Conservation (phyloP, 2,329 filamentous ascomycete species). For the Xylogone sp. region DNA sequence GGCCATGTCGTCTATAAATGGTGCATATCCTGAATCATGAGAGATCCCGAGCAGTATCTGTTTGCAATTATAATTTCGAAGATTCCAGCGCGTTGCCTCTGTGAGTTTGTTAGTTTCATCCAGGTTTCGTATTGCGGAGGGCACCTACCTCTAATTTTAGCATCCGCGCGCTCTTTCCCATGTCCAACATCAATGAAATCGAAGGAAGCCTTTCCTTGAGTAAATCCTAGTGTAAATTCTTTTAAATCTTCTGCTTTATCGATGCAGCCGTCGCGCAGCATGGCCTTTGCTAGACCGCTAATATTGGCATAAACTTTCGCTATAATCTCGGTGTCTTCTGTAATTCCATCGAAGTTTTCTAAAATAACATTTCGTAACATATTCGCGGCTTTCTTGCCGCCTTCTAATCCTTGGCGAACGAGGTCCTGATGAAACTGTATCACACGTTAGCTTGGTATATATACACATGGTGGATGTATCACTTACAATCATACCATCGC, state of each 20-base stretch:
- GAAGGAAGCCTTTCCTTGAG: constrained; percentile 53
- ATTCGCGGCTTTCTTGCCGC: constrained; percentile 34
- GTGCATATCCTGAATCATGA: constrained; percentile 57
- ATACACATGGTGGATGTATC: constrained; percentile 10
- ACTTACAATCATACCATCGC: constrained; percentile 57
- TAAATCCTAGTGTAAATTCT: constrained; percentile 58
- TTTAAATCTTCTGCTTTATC: constrained; percentile 42
- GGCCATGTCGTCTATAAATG: constrained; percentile 53
- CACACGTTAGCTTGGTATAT: constrained; percentile 10
- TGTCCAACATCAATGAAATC: constrained; percentile 62
- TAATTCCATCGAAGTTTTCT: constrained; percentile 40
- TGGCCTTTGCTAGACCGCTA: constrained; percentile 43
- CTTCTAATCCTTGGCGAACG: constrained; percentile 47
- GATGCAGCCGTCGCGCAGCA: constrained; percentile 45
- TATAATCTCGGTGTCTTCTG: constrained; percentile 48
- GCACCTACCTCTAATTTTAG: constrained; percentile 54
- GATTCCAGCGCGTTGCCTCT: constrained; percentile 47
- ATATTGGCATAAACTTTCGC: constrained; percentile 55
- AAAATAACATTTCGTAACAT: constrained; percentile 45
- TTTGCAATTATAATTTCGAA: constrained; percentile 58
- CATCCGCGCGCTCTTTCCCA: constrained; percentile 54
- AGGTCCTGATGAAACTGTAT: constrained; percentile 53
- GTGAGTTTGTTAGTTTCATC: too few species aligned
- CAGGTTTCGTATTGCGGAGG: neutral
- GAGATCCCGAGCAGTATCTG: constrained; percentile 59